Evolutionary conservation across 768 basidiomycete species (phyloP).

Genomic region (Mycena galopus): DNA sequence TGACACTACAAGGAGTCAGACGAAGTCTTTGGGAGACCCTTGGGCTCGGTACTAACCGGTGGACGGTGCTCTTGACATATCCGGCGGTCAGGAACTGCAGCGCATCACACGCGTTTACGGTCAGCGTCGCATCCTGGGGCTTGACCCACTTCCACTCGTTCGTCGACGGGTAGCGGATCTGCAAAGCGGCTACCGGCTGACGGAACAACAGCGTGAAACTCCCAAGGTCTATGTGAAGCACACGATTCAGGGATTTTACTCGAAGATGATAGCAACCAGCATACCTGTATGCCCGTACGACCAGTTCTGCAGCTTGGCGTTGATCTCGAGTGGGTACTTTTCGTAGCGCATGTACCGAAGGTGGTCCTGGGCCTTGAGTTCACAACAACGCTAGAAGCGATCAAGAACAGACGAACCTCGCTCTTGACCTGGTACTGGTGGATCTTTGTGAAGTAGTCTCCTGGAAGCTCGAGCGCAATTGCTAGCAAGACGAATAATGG

Average conservation of each 20-base stretch:
- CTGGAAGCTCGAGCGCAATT: slow-evolving; percentile 64
- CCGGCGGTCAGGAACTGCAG: slow-evolving; percentile 62
- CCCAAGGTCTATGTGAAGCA: slow-evolving; percentile 52
- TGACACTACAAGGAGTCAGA: slow-evolving; percentile 47
- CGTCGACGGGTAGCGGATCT: slow-evolving; percentile 60
- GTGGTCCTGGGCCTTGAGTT: slow-evolving; percentile 51
- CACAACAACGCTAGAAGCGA: background rate
- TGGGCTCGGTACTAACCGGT: slow-evolving; percentile 44
- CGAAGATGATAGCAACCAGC: background rate
- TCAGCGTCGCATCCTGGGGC: slow-evolving; percentile 60
- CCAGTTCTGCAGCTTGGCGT: slow-evolving; percentile 51
- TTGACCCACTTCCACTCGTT: slow-evolving; percentile 69
- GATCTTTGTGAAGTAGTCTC: slow-evolving; percentile 61
- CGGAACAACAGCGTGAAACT: slow-evolving; percentile 65
- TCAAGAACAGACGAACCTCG: slow-evolving; percentile 45
- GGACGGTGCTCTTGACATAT: slow-evolving; percentile 61
- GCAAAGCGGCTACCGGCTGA: slow-evolving; percentile 67
- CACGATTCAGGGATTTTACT: background rate
- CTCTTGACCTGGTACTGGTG: slow-evolving; percentile 60
- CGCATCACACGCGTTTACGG: slow-evolving; percentile 66
- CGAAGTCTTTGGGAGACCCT: background rate
- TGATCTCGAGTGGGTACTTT: slow-evolving; percentile 58
- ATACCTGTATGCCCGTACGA: slow-evolving; percentile 57
- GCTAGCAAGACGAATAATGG: slow-evolving; percentile 61
- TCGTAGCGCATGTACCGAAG: slow-evolving; percentile 70